A percentile compares a stretch with the other conserved stretches of the same genome.
These are phyloP conservation scores for Pythium vanterpoolii DNA, from an alignment of 352 stramenopile genomes.

Conservation along the genomic window DNA sequence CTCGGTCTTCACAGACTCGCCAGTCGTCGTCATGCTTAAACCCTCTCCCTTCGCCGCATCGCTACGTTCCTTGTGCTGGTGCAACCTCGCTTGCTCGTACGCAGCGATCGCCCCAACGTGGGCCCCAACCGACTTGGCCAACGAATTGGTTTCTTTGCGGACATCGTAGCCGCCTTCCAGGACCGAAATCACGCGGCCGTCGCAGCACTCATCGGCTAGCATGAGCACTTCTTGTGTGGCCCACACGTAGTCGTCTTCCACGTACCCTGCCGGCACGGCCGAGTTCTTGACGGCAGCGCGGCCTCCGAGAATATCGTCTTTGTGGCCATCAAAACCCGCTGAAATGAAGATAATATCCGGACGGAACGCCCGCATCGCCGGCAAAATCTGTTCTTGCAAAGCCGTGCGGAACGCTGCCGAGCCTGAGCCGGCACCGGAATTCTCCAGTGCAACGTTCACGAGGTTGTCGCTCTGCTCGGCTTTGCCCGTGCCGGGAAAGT, in stretches of 20 bases:
- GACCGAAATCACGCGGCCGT: slow-evolving; percentile 80
- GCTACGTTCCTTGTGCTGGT: slow-evolving; percentile 5
- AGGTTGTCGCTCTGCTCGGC: slow-evolving; percentile 51
- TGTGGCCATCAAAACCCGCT: slow-evolving; percentile 84
- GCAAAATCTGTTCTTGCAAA: slow-evolving; percentile 57
- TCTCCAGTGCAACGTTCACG: slow-evolving; percentile 79
- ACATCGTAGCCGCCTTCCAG: slow-evolving; percentile 87
- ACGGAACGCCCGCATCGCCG: slow-evolving; percentile 67
- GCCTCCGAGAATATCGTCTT: slow-evolving; percentile 80
- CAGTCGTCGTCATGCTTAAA: neutral
- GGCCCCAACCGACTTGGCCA: slow-evolving; percentile 77
- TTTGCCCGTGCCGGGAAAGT: slow-evolving; percentile 78
- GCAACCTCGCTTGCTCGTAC: slow-evolving; percentile 40
- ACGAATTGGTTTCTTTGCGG: slow-evolving; percentile 72
- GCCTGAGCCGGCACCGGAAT: slow-evolving; percentile 58
- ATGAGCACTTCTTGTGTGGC: slow-evolving; percentile 74
- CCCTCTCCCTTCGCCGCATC: slow-evolving; percentile 23
- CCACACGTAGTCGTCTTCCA: slow-evolving; percentile 84
- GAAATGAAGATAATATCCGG: slow-evolving; percentile 89
- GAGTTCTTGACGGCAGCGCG: slow-evolving; percentile 73
- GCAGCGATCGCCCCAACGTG: slow-evolving; percentile 71
- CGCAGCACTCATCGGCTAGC: slow-evolving; percentile 69
- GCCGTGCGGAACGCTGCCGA: slow-evolving; percentile 64
- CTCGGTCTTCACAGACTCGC: slow-evolving; percentile 9
- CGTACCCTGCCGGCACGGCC: slow-evolving; percentile 72